Base-by-base conservation (phyloP, 169 alveolate genomes). In the Eimeria mitis region DNA sequence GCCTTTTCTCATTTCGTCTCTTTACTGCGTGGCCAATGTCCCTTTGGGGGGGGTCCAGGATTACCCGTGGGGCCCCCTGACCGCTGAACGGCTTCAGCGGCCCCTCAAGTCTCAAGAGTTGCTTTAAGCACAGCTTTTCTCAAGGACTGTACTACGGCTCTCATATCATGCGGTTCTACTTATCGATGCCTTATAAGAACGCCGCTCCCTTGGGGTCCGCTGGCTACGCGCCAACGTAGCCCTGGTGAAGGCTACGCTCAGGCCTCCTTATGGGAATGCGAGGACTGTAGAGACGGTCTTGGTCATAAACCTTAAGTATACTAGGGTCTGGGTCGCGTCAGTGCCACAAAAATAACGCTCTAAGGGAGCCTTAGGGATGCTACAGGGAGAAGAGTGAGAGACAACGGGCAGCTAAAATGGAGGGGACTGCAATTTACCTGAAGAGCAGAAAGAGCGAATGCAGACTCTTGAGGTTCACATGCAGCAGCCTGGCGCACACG, bases 361-460 rank as follows among this genome's bases (percentile, higher is more conserved):
- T 16, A 56, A 3, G 65, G 65, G 65, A 8, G 65, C 65, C 14
- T 56, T 23, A 9, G 25, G 25, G 65, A 23, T 8, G 44, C 25
- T 70, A 6, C 7, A 70, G 14, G 79, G 40, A 63, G 0, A 42
- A 16, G 21, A 25, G 40, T 25, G 89, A 78, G 9, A 47, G 54
- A 25, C 13, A 16, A n/a, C 23, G 28, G 65, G 11, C 42, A 5
- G 65, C 68, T 0, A 44, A 28, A 25, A 21, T 5, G 61, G 37
- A 9, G 31, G 44, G 42, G 63, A 21, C 25, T 47, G 87, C 37
- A 28, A 34, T 25, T 84, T 23, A 85, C 94, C 96, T 79, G 89
- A 94, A 94, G 56, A 94, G 78, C 25, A 44, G 90, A 85, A 85
- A 94, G 81, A 94, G 91, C 19, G 96, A 84, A 71, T 73, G 83